Evolutionary conservation across 2,329 filamentous ascomycete genomes (phyloP).

Genomic region (Colletotrichum chlorophyti): DNA sequence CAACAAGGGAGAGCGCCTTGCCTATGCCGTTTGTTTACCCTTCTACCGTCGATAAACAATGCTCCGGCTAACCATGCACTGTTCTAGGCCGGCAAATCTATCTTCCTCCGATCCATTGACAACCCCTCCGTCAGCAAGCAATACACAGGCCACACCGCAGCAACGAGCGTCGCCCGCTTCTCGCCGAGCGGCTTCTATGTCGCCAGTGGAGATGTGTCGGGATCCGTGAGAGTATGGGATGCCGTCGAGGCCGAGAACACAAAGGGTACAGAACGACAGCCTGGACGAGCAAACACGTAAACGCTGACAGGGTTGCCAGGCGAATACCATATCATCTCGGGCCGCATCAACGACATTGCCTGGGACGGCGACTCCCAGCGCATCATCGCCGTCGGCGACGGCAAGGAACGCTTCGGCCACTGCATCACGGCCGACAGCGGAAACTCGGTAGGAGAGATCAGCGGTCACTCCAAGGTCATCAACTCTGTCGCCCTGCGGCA

Average conservation of each 20-base stretch:
- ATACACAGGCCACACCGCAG: conserved; percentile 88
- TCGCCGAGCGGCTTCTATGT: conserved; percentile 94
- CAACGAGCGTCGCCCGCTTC: conserved; percentile 92
- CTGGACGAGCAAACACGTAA: background rate
- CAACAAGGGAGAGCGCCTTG: conserved; percentile 87
- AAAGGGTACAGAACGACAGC: conserved; percentile 60
- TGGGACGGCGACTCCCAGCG: conserved; percentile 98
- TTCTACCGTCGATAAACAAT: background rate
- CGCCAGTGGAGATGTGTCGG: conserved; percentile 87
- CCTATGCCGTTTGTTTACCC: conserved; percentile 77
- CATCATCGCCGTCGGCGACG: conserved; percentile 94
- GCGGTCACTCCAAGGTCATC: conserved; percentile 87
- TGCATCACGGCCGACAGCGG: conserved; percentile 96
- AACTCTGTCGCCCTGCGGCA: conserved; percentile 91
- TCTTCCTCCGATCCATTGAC: conserved; percentile 96
- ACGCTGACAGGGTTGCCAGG: conserved; percentile 46
- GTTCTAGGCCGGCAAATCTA: conserved; percentile 86
- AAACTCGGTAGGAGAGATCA: conserved; percentile 94
- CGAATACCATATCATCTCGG: conserved; percentile 93
- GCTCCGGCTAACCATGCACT: background rate
- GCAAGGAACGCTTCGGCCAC: conserved; percentile 90
- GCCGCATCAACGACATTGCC: conserved; percentile 93
- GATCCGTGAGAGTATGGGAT: conserved; percentile 91
- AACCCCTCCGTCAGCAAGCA: conserved; percentile 83
- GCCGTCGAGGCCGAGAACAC: conserved; percentile 83